Base-by-base conservation (phyloP, 768 basidiomycete species). In the Chalciporus chontae region DNA sequence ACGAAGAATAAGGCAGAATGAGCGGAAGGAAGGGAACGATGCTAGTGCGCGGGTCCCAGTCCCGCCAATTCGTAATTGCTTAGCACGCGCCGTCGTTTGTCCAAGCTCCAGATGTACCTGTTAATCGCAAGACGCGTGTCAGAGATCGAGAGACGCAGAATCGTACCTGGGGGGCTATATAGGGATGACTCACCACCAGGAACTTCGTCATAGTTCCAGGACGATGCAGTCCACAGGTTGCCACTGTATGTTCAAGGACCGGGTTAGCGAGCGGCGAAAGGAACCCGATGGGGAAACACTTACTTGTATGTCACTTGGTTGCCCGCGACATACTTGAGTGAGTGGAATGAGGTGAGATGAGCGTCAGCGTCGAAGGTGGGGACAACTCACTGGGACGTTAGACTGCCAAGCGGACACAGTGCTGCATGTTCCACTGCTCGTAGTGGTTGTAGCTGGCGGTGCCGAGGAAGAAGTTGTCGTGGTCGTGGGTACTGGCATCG, bases 321-420 rank as follows among this genome's bases (percentile, higher is more conserved):
- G 11, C 77, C 77, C 11, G 65, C 74, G 21, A 55, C 48, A 57
- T 82, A 82, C 75, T 79, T 31, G 36, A 23, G 26, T 11, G 17
- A 10, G 8, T 5, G 5, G 14, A 31, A 24, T 40, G 10, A 36
- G 10, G 11, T n/a, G 27, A 17, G 23, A 34, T 8, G 15, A 6
- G 21, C 10, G 4, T 18, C 9, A 21, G 14, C 13, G 34, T 2
- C 19, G 31, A 9, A 31, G 15, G 7, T 41, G 5, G 3, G 7
- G 31, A 31, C 4, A 31, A 69, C 73, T 40, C 48, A 79, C 77
- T 17, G 74, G 71, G 15, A 66, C 42, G 42, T 46, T 58, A 15
- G 67, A 59, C 8, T 37, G 49, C 77, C 76, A 82, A 4, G 75
- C 60, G 23, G 75, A 51, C 32, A 77, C 69, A 19, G 72, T 65